Evolutionary conservation across 768 basidiomycete species (phyloP).

Genomic region (Infundibulicybe gibba): DNA sequence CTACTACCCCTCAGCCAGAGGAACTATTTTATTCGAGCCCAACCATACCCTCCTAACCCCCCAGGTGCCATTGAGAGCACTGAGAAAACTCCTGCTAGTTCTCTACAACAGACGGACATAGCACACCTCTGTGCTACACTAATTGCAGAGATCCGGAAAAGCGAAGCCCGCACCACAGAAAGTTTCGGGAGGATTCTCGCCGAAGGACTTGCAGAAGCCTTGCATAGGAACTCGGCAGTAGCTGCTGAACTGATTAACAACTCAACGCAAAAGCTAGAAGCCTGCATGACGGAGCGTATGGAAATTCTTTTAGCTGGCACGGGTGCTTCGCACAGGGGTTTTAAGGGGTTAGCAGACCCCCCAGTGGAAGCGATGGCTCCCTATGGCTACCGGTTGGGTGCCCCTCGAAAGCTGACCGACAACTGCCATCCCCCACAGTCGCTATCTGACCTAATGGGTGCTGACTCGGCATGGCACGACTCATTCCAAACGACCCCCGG

Average conservation of each 20-base stretch:
- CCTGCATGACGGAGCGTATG: background rate
- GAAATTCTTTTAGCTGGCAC: too few species aligned
- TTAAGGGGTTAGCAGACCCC: background rate
- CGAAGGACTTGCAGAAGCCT: background rate
- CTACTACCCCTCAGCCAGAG: slow-evolving; percentile 8
- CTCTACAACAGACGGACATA: background rate
- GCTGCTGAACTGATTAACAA: too few species aligned
- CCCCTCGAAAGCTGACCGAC: too few species aligned
- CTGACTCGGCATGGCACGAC: background rate
- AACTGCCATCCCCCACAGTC: too few species aligned
- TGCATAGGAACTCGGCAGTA: too few species aligned
- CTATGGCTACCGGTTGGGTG: too few species aligned
- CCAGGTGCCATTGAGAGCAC: too few species aligned
- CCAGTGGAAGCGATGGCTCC: too few species aligned
- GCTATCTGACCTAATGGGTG: background rate
- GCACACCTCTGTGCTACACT: background rate
- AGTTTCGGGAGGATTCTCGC: background rate
- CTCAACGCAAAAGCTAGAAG: background rate
- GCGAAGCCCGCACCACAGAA: background rate
- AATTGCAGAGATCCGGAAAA: background rate
- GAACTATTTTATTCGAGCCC: background rate
- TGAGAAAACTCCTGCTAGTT: background rate
- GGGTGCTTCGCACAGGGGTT: too few species aligned
- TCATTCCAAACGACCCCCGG: too few species aligned
- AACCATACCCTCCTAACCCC: background rate